phyloP scores from a whole-genome alignment of 1,284 basidiomycete species.

The Fomitopsis palustris region DNA sequence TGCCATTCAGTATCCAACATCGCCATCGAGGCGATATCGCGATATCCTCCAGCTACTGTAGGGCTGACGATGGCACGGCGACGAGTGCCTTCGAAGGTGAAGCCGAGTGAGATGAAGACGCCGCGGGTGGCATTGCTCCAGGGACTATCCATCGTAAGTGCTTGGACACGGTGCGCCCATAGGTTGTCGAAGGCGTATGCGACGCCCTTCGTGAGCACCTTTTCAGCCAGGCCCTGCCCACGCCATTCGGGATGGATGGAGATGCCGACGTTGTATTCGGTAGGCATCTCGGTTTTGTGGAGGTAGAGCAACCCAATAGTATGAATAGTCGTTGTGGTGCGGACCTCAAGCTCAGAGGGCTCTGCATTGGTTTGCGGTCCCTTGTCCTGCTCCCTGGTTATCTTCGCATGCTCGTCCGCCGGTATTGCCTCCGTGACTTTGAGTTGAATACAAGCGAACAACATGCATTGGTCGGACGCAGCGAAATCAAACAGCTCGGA shows the following conservation, averaged over 20 bases:
- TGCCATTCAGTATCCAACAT: slow-evolving; percentile 63
- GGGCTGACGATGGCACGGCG: slow-evolving; percentile 45
- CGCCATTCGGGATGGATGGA: slow-evolving; percentile 35
- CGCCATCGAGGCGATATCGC: slow-evolving; percentile 55
- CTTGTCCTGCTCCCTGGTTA: background rate
- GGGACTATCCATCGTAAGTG: slow-evolving; percentile 14
- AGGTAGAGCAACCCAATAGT: slow-evolving; percentile 44
- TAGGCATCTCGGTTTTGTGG: slow-evolving; percentile 26
- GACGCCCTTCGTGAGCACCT: slow-evolving; percentile 41
- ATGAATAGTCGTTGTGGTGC: background rate
- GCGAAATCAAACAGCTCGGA: slow-evolving; percentile 1
- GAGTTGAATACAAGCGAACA: slow-evolving; percentile 5
- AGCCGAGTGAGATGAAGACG: slow-evolving; percentile 34
- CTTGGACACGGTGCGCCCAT: slow-evolving; percentile 46
- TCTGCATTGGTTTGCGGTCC: no score
- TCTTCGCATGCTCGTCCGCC: background rate
- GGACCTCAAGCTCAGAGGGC: no score
- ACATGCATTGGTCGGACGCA: slow-evolving; percentile 6
- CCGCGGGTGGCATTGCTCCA: slow-evolving; percentile 9
- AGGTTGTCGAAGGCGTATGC: slow-evolving; percentile 44
- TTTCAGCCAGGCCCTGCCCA: slow-evolving; percentile 38
- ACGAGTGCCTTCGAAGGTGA: slow-evolving; percentile 56
- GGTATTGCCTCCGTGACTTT: background rate
- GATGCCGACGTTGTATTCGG: slow-evolving; percentile 50
- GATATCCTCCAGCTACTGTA: slow-evolving; percentile 42